Evolutionary conservation across 73 alveolate genomes (phyloP).

Genomic region (Paramecium octaurelia): DNA sequence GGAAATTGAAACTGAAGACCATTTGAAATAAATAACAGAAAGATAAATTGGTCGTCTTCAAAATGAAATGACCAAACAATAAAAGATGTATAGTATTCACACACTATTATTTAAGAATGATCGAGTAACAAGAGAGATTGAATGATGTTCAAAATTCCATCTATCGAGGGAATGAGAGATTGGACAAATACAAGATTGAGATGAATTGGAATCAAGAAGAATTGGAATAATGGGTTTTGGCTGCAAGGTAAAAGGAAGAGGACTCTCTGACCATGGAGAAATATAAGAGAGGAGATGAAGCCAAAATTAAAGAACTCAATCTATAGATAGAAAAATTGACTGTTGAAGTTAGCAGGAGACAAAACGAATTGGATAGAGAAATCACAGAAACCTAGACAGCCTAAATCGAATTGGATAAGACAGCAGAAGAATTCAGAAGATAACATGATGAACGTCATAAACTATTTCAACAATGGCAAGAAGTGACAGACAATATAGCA

Average conservation of each 20-base stretch:
- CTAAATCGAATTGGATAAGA: slow-evolving; percentile 98
- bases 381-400: slow-evolving; percentile 98
- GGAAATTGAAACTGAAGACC: slow-evolving; percentile 95
- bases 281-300: slow-evolving; percentile 99
- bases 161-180: slow-evolving; percentile 97
- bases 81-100: slow-evolving; percentile 58
- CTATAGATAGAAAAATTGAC: slow-evolving; percentile 78
- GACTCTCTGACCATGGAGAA: slow-evolving; percentile 98
- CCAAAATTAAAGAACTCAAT: slow-evolving; percentile 97
- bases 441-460: slow-evolving; percentile 97
- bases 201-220: slow-evolving; percentile 99
- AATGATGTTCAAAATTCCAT: slow-evolving; percentile 94
- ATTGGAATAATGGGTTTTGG: slow-evolving; percentile 99
- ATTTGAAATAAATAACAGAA: slow-evolving; percentile 87
- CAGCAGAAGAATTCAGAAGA: slow-evolving; percentile 98
- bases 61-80: slow-evolving; percentile 80
- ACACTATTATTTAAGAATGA: background rate
- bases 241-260: slow-evolving; percentile 98
- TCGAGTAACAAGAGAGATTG: slow-evolving; percentile 93
- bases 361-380: slow-evolving; percentile 88
- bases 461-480: slow-evolving; percentile 87
- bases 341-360: slow-evolving; percentile 51
- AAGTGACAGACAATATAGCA: slow-evolving; percentile 84
- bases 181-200: slow-evolving; percentile 97
- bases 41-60: slow-evolving; percentile 85